Evolutionary conservation across 768 basidiomycete genomes (phyloP), one percentile per base, ranked within the genome.

Genomic region (Podaxis sp.): DNA sequence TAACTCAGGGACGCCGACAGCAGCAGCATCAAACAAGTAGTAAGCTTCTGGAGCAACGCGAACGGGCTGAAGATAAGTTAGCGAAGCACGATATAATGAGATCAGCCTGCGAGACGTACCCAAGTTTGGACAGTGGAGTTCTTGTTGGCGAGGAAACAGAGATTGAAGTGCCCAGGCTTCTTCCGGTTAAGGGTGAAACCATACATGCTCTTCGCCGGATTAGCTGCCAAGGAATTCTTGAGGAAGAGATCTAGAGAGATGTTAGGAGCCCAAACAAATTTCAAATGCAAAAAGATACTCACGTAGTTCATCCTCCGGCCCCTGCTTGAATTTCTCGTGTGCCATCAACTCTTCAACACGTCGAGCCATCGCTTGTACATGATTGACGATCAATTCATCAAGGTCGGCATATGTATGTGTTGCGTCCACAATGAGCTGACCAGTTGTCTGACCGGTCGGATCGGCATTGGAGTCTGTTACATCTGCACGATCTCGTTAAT

Each of bases 361-460:
- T 42, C 93, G 86, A 47, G 91, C 88, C 80, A 95, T 95, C 7
- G 94, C 89, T 77, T 94, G 92, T 44, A 98, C 87, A 72, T 99
- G 95, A 68, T 95, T 95, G 71, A 98, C 94, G 65, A 98, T 93
- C 65, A 99, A 72, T 71, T 99, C 96, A 71, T 99, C 97, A 59
- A 99, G 80, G 79, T 98, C 97, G 42, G 89, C 86, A 72, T 95
- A 98, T 40, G 80, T 83, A 69, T 95, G 93, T 61, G 83, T 86
- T 42, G 77, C 76, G 65, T 94, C 92, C 25, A 94, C 87, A 61
- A 87, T 78, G 55, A 93, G 81, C 59, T 87, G 82, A 4, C 82
- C 80, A 27, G 84, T 73, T 16, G 77, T 82, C 68, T 88, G 87
- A 28, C 86, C 86, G 44, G 82, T 87, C 27, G 84, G 86, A 65